A percentile compares a stretch with the other conserved stretches of the same genome.
Conservation (phyloP, 352 stramenopile species). For the Halophytophthora polymorphica region DNA sequence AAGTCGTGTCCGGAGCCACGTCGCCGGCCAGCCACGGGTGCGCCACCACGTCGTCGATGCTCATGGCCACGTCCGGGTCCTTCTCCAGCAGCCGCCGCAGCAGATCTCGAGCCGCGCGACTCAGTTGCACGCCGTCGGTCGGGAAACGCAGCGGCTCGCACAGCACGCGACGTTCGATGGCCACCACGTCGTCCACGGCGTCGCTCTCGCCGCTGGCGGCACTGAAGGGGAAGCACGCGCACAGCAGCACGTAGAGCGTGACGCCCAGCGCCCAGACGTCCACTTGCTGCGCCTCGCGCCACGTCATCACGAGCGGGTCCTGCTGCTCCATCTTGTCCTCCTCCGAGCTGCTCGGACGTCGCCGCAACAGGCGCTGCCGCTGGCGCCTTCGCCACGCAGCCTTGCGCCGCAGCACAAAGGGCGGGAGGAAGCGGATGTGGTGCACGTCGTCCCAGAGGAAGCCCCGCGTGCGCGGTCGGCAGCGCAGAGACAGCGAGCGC, state of each 20-base stretch:
- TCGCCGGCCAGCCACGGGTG: slow-evolving; percentile 68
- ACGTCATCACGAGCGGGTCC: slow-evolving; percentile 32
- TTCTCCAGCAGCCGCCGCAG: slow-evolving; percentile 56
- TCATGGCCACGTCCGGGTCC: slow-evolving; percentile 40
- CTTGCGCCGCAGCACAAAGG: slow-evolving; percentile 40
- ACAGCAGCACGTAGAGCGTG: slow-evolving; percentile 70
- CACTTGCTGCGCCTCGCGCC: slow-evolving; percentile 58
- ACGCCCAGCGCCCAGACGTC: slow-evolving; percentile 76
- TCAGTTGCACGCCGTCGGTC: slow-evolving; percentile 26
- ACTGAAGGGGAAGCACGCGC: slow-evolving; percentile 54
- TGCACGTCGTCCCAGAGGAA: slow-evolving; percentile 65
- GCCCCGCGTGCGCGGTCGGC: slow-evolving; percentile 4
- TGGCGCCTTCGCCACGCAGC: neutral
- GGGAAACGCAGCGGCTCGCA: slow-evolving; percentile 32
- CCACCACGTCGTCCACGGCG: slow-evolving; percentile 17
- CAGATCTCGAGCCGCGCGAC: slow-evolving; percentile 67
- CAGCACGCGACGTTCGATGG: slow-evolving; percentile 25
- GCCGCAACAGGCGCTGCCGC: neutral
- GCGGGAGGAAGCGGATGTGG: slow-evolving; percentile 61
- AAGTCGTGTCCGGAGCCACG: slow-evolving; percentile 43
- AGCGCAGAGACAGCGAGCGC: slow-evolving; percentile 30
- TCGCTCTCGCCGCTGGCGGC: slow-evolving; percentile 9
- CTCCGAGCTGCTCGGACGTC: neutral
- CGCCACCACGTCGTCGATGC: slow-evolving; percentile 49
- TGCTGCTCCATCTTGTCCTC: slow-evolving; percentile 10